These are phyloP conservation scores for Micractinium sp. DNA, from an alignment of 139 green algal species.

Conservation along the genomic window DNA sequence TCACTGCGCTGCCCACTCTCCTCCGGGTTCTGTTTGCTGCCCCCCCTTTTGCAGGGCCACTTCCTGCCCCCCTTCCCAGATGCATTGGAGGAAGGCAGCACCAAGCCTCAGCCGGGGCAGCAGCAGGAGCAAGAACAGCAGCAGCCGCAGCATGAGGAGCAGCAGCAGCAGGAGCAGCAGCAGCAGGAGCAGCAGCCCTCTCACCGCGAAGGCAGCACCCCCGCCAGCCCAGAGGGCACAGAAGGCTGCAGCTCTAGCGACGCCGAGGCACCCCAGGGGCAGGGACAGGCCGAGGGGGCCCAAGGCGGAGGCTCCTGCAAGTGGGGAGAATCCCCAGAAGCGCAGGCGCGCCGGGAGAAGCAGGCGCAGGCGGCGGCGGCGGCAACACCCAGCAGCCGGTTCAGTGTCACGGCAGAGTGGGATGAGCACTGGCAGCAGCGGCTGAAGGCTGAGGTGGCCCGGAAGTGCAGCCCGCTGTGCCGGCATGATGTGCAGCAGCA, in stretches of 20 bases:
- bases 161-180: conserved; percentile 10
- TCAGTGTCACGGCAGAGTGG: neutral
- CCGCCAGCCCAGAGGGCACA: too few species aligned
- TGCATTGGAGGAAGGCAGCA: neutral
- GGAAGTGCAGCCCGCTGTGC: conserved; percentile 31
- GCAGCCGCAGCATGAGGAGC: neutral
- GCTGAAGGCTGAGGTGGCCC: conserved; percentile 1
- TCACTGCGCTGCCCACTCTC: neutral
- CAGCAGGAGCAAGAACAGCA: conserved; percentile 25
- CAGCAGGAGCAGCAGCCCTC: neutral
- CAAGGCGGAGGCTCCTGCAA: neutral
- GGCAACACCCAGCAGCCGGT: neutral
- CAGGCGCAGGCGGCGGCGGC: neutral
- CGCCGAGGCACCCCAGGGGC: too few species aligned
- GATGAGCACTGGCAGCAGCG: neutral
- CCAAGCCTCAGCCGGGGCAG: neutral
- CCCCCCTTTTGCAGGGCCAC: conserved; percentile 7
- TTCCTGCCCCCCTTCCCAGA: conserved; percentile 26
- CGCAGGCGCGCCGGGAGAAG: conserved; percentile 3
- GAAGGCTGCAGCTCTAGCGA: too few species aligned
- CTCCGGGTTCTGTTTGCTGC: neutral
- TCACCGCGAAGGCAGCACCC: too few species aligned
- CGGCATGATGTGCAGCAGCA: too few species aligned
- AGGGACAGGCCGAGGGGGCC: neutral
- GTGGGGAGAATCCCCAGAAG: neutral